Evolutionary conservation across 768 basidiomycete genomes (phyloP).

Genomic region (Rhodotorula kratochvilovae): DNA sequence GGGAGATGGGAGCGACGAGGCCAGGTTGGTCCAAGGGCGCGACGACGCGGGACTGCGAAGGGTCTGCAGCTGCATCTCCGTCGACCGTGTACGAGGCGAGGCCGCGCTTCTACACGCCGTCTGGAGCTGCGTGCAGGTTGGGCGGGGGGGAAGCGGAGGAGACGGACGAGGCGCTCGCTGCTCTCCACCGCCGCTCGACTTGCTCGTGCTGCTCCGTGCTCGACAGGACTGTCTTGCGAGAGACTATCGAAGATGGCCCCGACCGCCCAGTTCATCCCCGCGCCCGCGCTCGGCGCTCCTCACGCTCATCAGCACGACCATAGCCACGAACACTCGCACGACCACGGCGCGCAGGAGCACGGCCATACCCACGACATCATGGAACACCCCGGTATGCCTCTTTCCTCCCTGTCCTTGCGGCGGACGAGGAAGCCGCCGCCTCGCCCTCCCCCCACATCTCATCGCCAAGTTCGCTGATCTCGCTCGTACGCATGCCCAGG

Average conservation of each 20-base stretch:
- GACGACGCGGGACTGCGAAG: no score
- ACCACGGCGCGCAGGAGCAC: conserved; percentile 58
- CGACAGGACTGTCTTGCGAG: neutral
- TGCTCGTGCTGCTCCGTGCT: neutral
- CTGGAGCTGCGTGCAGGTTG: no score
- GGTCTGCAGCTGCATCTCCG: no score
- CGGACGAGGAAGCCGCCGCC: neutral
- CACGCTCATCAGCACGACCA: conserved; percentile 8
- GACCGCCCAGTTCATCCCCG: conserved; percentile 33
- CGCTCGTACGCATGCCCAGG: conserved; percentile 53
- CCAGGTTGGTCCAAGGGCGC: no score
- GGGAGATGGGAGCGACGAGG: no score
- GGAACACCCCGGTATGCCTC: conserved; percentile 69
- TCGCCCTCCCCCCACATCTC: neutral
- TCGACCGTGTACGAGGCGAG: no score
- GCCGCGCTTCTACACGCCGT: conserved; percentile 2
- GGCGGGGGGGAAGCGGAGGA: neutral
- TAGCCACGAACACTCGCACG: conserved; percentile 26
- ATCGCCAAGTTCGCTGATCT: neutral
- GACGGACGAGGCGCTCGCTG: neutral
- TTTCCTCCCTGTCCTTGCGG: neutral
- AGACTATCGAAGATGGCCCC: neutral
- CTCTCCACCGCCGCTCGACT: neutral
- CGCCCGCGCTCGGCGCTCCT: conserved; percentile 21
- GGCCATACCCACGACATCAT: conserved; percentile 93